These are phyloP conservation scores for Spathaspora girioi DNA, from an alignment of 805 yeast species.

Conservation along the genomic window DNA sequence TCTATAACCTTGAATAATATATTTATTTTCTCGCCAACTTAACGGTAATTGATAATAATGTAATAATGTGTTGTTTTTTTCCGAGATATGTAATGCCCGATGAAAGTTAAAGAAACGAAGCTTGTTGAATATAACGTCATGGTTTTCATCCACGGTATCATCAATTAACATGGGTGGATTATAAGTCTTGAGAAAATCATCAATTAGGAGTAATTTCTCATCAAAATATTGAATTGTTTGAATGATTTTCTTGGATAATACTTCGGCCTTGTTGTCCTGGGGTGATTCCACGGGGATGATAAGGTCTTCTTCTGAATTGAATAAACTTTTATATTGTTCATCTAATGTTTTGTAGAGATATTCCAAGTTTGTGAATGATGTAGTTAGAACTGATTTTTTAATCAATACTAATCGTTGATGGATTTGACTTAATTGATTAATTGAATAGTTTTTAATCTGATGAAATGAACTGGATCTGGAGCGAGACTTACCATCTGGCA, in stretches of 20 bases:
- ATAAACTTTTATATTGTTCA: conserved; percentile 38
- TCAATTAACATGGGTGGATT: conserved; percentile 26
- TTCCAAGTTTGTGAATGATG: conserved; percentile 37
- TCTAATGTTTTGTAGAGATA: conserved; percentile 35
- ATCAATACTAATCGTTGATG: conserved; percentile 33
- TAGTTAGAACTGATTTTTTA: conserved; percentile 32
- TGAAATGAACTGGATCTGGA: conserved; percentile 26
- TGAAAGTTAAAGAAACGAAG: conserved; percentile 38
- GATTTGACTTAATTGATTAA: conserved; percentile 27
- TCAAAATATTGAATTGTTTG: conserved; percentile 41
- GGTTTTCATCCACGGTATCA: conserved; percentile 11
- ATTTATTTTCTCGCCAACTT: conserved; percentile 91
- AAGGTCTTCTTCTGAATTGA: conserved; percentile 13
- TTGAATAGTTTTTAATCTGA: conserved; percentile 29
- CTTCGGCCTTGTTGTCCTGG: conserved; percentile 12
- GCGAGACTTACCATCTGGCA: conserved; percentile 2
- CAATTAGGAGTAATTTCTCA: conserved; percentile 36
- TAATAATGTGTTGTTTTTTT: conserved; percentile 43
- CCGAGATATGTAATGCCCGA: conserved; percentile 29
- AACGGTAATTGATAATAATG: conserved; percentile 87
- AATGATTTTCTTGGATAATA: conserved; percentile 34
- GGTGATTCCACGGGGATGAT: neutral
- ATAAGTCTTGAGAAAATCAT: conserved; percentile 30
- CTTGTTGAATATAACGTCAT: conserved; percentile 26
- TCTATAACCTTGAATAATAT: conserved; percentile 79